Base-by-base conservation (phyloP, 2,329 filamentous ascomycete genomes). In the Aureobasidium sp. region DNA sequence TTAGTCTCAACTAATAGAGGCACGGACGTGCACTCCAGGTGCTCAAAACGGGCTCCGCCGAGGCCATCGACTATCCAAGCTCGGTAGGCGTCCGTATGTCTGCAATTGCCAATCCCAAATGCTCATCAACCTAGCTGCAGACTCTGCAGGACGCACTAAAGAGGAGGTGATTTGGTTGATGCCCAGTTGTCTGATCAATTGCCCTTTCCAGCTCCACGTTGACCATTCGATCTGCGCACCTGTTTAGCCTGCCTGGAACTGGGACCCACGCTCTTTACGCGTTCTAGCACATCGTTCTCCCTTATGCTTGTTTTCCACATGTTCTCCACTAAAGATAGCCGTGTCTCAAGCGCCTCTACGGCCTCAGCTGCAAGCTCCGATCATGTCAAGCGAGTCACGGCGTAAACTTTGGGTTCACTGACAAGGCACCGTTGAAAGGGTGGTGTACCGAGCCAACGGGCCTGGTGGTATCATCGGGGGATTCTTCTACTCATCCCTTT, bases 271-370 rank as follows among this genome's bases (percentile, higher is more conserved):
- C 37, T 29, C 32, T 34, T 47, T 30, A 59, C 32, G 25, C 54
- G 42, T 59, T 49, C 36, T 50, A 59, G 44, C 45, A 21, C 36
- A 36, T 47, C 36, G 16, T 29, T 49, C 44, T 50, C 36, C 21
- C n/a, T 32, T 32, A 59, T 49, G 39, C 39, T 49, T 59, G 44
- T 41, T 45, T 59, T 41, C 57, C 45, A 42, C 14, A 25, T 50
- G 36, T 41, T 42, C 34, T 41, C 36, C 57, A 59, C 57, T 59
- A 59, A 59, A 50, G 55, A 59, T 59, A 59, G 57, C 45, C 57
- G 47, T 59, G 57, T 59, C 57, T 59, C 57, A 59, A 50, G 44
- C 25, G 34, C 34, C 44, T 16, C n/a, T 50, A 42, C 45, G 57
- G 34, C 54, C 32, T 48, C 54, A 59, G 54, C 54, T 59, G 44